Evolutionary conservation across 257 asterid species (phyloP).

Genomic region (Buddleja alternifolia): DNA sequence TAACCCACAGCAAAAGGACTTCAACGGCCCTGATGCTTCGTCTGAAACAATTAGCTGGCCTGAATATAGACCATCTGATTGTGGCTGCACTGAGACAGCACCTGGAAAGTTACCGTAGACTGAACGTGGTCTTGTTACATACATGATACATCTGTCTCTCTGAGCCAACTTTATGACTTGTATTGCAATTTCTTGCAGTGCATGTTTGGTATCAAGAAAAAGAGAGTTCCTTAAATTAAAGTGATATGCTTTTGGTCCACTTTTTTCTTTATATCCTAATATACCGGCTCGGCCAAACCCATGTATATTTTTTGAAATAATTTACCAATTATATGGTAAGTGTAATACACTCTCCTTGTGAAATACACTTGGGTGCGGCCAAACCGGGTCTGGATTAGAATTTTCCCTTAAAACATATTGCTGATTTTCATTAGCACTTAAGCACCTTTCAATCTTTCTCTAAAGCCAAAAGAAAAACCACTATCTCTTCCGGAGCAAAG

Average conservation of each 20-base stretch:
- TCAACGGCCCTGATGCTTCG: conserved; percentile 62
- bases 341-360: too few relatives aligned
- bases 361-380: too few relatives aligned
- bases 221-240: conserved; percentile 6
- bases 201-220: conserved; percentile 1
- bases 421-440: conserved; percentile 2
- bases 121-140: conserved; percentile 63
- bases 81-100: conserved; percentile 46
- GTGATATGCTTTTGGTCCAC: conserved; percentile 31
- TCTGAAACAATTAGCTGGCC: conserved; percentile 60
- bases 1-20: conserved; percentile 62
- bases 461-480: conserved; percentile 30
- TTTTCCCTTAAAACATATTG: too few relatives aligned
- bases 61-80: conserved; percentile 47
- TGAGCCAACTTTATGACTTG: neutral
- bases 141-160: conserved; percentile 64
- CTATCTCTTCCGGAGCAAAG: conserved; percentile 28
- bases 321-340: too few relatives aligned
- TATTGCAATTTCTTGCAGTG: conserved; percentile 4
- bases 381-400: too few relatives aligned
- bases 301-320: too few relatives aligned
- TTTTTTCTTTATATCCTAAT: conserved; percentile 22
- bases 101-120: conserved; percentile 55
- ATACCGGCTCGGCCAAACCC: too few relatives aligned
- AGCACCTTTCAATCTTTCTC: conserved; percentile 9